Base-by-base conservation (phyloP, 2,329 filamentous ascomycete genomes). In the Sordariomycetes sp. region DNA sequence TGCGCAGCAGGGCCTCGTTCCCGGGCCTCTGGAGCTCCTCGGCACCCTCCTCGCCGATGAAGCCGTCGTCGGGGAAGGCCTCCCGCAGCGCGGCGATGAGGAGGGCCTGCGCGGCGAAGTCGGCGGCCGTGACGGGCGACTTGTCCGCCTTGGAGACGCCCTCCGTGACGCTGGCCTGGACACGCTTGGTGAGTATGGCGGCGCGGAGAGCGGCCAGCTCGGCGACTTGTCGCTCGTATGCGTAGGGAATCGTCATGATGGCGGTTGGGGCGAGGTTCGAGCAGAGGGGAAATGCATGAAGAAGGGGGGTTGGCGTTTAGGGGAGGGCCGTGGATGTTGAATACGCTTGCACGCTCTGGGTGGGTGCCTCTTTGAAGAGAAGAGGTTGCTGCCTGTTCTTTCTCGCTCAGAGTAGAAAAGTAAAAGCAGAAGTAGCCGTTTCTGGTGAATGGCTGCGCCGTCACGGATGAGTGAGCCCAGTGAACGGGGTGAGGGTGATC, bases 41-140 rank as follows among this genome's bases (percentile, higher is more conserved):
- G 2, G 73, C 66, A 42, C 67, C 68, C 49, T 80, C 76, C 51
- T 81, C 75, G 36, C 74, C 75, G 26, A 81, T 58, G 41, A 79
- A 76, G n/a, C 49, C 47, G 43, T 79, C 75, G 3, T 53, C 41
- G 0, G 74, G 73, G 42, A 75, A 79, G 30, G 53, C 60, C 19
- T 54, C 51, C 45, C 67, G 71, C 30, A 79, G 55, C 19, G 70
- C 66, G 36, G 59, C 61, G 44, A 78, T 78, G 44, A 81, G 63
- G 23, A 79, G 58, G 8, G 75, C 74, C 50, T 81, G 75, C 3
- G 72, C 69, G 26, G 72, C 75, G 46, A 79, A 79, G 48, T 80
- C 75, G 39, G 73, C 75, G 24, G 76, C 66, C 1, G 76, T 79
- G 33, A 81, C 76, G 17, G 75, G 75, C 0, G 68, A 70, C 32